Conservation (phyloP, 2,329 filamentous ascomycete species). For the Trichoderma endophyticum region DNA sequence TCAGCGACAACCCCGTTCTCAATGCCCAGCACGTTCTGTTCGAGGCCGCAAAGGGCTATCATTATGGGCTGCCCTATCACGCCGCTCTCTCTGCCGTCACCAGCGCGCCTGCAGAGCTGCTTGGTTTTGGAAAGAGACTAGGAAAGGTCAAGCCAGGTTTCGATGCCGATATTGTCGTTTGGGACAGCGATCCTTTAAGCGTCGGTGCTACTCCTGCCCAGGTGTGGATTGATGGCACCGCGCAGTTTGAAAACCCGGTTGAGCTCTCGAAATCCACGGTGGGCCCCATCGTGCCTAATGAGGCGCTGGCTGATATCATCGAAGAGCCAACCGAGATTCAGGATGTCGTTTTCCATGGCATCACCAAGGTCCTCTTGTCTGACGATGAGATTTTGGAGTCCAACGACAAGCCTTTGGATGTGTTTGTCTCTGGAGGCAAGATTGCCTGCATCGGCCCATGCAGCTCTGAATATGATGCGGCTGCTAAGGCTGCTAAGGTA, state of each 20-base stretch:
- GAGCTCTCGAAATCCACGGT: conserved; percentile 50
- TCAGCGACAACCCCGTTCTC: conserved; percentile 68
- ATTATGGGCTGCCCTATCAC: conserved; percentile 60
- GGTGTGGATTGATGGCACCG: conserved; percentile 61
- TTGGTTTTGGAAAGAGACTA: conserved; percentile 55
- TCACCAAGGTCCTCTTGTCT: conserved; percentile 50
- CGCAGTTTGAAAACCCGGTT: conserved; percentile 52
- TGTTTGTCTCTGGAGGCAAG: conserved; percentile 51
- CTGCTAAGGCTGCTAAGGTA: conserved; percentile 36
- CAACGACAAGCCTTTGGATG: conserved; percentile 40
- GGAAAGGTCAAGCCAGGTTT: conserved; percentile 61
- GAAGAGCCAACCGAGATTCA: conserved; percentile 39
- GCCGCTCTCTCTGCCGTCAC: conserved; percentile 58
- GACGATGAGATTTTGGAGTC: conserved; percentile 36
- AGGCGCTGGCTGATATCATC: conserved; percentile 38
- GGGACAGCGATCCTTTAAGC: conserved; percentile 61
- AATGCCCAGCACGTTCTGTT: conserved; percentile 69
- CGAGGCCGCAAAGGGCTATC: conserved; percentile 58
- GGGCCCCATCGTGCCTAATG: conserved; percentile 39
- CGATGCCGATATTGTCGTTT: conserved; percentile 60
- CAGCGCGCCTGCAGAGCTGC: conserved; percentile 54
- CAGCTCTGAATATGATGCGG: conserved; percentile 39
- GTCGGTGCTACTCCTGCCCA: conserved; percentile 58
- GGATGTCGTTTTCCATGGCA: conserved; percentile 54
- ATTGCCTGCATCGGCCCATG: conserved; percentile 58